A percentile compares a stretch with the other conserved stretches of the same genome.
Evolutionary conservation across 768 basidiomycete species (phyloP).

Genomic region (Trametes elegans): DNA sequence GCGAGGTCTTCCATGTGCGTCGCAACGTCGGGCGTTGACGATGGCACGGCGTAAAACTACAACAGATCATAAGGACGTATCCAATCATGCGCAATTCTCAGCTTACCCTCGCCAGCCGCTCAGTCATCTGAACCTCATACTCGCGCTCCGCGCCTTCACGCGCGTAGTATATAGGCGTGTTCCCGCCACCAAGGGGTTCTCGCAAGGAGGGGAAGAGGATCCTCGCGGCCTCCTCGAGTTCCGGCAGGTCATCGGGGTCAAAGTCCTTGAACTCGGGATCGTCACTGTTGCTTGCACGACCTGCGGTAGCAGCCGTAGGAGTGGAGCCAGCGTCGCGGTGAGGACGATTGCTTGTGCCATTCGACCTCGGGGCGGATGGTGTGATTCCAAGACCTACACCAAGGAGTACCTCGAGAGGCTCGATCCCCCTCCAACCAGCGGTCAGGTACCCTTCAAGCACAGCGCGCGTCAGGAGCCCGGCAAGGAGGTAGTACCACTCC

Average conservation of each 20-base stretch:
- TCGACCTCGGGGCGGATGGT: background rate
- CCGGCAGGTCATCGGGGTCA: constrained; percentile 77
- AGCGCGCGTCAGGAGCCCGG: constrained; percentile 76
- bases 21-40: constrained; percentile 67
- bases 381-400: constrained; percentile 54
- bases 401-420: constrained; percentile 68
- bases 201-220: constrained; percentile 60
- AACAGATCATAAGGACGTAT: constrained; percentile 4
- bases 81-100: background rate
- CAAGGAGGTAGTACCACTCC: constrained; percentile 81
- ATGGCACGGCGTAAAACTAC: constrained; percentile 77
- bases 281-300: constrained; percentile 12
- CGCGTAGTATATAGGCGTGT: constrained; percentile 26
- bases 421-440: constrained; percentile 74
- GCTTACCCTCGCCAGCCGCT: constrained; percentile 64
- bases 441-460: constrained; percentile 83
- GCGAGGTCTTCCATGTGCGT: constrained; percentile 79
- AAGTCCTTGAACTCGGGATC: constrained; percentile 50
- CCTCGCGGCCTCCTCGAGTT: constrained; percentile 58
- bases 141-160: constrained; percentile 63
- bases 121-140: constrained; percentile 73
- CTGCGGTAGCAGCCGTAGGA: background rate
- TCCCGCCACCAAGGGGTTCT: constrained; percentile 33
- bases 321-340: background rate
- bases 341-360: background rate